These are phyloP conservation scores for Ustilago xerochloae DNA, from an alignment of 1,284 basidiomycete species.

Conservation along the genomic window DNA sequence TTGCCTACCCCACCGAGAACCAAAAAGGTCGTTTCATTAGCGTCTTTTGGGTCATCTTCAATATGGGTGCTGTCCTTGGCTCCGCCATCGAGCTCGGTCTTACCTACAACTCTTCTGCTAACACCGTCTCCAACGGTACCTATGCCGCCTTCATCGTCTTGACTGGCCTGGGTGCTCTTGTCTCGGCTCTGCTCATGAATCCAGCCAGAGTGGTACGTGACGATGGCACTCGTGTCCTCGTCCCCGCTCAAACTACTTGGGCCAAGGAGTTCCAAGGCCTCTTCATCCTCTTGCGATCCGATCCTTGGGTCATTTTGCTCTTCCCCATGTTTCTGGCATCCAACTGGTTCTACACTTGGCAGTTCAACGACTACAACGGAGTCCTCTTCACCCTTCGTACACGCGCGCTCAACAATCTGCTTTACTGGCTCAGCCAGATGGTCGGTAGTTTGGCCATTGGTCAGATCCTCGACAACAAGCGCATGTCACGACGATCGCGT, in stretches of 20 bases:
- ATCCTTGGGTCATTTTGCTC: slow-evolving; percentile 57
- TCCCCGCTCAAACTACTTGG: slow-evolving; percentile 54
- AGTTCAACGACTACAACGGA: slow-evolving; percentile 55
- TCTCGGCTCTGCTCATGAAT: slow-evolving; percentile 42
- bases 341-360: slow-evolving; percentile 65
- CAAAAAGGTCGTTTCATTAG: slow-evolving; percentile 78
- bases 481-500: slow-evolving; percentile 45
- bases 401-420: slow-evolving; percentile 68
- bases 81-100: slow-evolving; percentile 74
- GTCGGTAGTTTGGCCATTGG: slow-evolving; percentile 55
- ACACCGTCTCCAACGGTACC: slow-evolving; percentile 48
- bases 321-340: slow-evolving; percentile 59
- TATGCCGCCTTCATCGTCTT: slow-evolving; percentile 59
- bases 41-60: slow-evolving; percentile 78
- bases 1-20: slow-evolving; percentile 80
- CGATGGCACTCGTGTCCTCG: slow-evolving; percentile 55
- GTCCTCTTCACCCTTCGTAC: slow-evolving; percentile 61
- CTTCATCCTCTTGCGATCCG: slow-evolving; percentile 43
- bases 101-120: slow-evolving; percentile 47
- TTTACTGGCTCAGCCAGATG: slow-evolving; percentile 69
- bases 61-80: slow-evolving; percentile 77
- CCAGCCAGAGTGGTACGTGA: slow-evolving; percentile 53
- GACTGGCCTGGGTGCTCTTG: slow-evolving; percentile 50
- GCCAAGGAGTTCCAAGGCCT: slow-evolving; percentile 51
- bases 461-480: slow-evolving; percentile 51